Evolutionary conservation across 495 filamentous ascomycete genomes (phyloP).

Genomic region (Aspergillus nidulans): DNA sequence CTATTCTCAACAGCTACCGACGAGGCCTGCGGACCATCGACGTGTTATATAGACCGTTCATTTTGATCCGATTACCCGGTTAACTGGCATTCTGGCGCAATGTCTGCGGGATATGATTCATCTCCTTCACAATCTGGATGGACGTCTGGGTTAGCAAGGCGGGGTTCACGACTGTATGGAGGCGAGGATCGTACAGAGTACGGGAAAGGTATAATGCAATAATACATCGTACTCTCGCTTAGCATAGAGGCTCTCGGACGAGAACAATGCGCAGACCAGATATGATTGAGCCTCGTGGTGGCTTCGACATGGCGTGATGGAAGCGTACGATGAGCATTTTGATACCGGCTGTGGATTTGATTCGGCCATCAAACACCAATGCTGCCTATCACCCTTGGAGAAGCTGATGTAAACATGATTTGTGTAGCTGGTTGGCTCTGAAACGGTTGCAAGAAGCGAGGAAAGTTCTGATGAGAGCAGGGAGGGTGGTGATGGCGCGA

Average conservation of each 20-base stretch:
- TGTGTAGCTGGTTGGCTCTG: neutral
- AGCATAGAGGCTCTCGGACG: neutral
- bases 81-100: conserved; percentile 15
- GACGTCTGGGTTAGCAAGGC: neutral
- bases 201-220: neutral
- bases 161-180: conserved; percentile 1
- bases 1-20: neutral
- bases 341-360: neutral
- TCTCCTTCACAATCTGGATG: neutral
- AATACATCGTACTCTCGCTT: neutral
- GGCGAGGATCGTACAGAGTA: neutral
- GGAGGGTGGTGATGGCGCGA: conserved; percentile 16
- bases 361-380: neutral
- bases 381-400: neutral
- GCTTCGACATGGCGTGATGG: conserved; percentile 8
- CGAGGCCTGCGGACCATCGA: neutral
- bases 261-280: conserved; percentile 1
- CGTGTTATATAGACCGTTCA: conserved; percentile 16
- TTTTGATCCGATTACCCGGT: conserved; percentile 16
- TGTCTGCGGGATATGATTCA: conserved; percentile 23
- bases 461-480: neutral
- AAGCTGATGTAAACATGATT: neutral
- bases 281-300: neutral
- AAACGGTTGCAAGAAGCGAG: no score
- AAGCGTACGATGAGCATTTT: neutral